Evolutionary conservation across 1,284 basidiomycete species (phyloP).

Genomic region (Puccinia hordei): DNA sequence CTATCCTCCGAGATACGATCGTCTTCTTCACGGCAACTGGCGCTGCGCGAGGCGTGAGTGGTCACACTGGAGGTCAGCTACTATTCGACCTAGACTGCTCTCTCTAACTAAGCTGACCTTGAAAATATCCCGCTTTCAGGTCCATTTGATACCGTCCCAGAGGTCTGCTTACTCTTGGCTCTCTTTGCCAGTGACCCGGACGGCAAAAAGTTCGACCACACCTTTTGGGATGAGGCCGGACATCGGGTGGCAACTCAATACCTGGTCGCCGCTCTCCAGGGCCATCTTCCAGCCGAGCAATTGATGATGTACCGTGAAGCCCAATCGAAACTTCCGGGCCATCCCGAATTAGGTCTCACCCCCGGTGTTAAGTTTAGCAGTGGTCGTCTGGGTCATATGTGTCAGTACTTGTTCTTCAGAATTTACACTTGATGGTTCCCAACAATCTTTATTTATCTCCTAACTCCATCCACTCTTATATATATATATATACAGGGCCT

Average conservation of each 20-base stretch:
- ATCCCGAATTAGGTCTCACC: constrained; percentile 79
- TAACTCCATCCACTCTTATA: constrained; percentile 59
- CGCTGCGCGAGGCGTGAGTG: constrained; percentile 63
- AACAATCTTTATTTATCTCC: not conserved
- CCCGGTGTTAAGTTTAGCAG: constrained; percentile 84
- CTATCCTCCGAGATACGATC: constrained; percentile 76
- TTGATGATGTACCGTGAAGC: constrained; percentile 79
- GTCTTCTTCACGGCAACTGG: constrained; percentile 79
- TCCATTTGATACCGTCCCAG: constrained; percentile 79
- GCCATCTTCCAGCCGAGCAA: constrained; percentile 70
- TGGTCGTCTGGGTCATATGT: constrained; percentile 58
- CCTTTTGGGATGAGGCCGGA: constrained; percentile 64
- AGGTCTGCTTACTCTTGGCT: constrained; percentile 72
- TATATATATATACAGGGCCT: constrained; percentile 23
- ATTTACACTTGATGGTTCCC: constrained; percentile 73
- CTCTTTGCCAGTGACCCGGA: constrained; percentile 68
- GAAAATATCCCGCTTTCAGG: constrained; percentile 64
- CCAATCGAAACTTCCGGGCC: constrained; percentile 78
- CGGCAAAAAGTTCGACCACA: constrained; percentile 57
- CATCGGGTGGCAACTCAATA: constrained; percentile 86
- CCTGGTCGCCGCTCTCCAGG: constrained; percentile 73
- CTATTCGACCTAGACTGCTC: not conserved
- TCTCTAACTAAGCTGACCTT: not conserved
- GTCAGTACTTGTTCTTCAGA: constrained; percentile 64
- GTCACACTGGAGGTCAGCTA: constrained; percentile 43